These are phyloP conservation scores for Stephania cephalantha DNA, from an alignment of 164 flowering plant genomes.

Conservation along the genomic window DNA sequence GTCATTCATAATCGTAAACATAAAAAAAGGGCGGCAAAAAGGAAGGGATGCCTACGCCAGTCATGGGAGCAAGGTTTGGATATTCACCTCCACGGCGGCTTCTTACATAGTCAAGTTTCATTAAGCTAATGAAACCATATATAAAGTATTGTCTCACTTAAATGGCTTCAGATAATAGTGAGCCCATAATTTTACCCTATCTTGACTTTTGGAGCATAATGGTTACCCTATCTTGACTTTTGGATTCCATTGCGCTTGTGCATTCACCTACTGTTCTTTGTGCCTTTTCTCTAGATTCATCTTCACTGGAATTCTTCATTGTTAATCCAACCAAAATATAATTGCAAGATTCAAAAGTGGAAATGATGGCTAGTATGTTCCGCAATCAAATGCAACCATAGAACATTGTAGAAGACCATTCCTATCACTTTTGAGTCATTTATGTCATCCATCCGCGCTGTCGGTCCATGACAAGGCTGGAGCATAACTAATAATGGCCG, in stretches of 20 bases:
- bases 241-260: neutral
- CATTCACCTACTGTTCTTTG: neutral
- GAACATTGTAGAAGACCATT: neutral
- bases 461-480: neutral
- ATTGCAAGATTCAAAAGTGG: neutral
- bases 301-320: neutral
- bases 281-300: neutral
- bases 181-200: neutral
- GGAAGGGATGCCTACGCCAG: neutral
- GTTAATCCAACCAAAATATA: neutral
- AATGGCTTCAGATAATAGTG: neutral
- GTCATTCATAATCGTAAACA: too few relatives aligned
- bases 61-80: neutral
- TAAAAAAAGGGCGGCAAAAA: too few relatives aligned
- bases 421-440: neutral
- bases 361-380: neutral
- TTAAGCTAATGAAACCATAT: neutral
- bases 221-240: neutral
- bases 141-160: neutral
- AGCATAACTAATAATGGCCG: neutral
- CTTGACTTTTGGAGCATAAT: neutral
- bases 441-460: neutral
- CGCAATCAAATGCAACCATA: neutral
- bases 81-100: neutral
- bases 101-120: neutral